A percentile compares a stretch with the other conserved stretches of the same genome.
phyloP scores from a whole-genome alignment of 768 basidiomycete species.

The Filobasidium wieringae region DNA sequence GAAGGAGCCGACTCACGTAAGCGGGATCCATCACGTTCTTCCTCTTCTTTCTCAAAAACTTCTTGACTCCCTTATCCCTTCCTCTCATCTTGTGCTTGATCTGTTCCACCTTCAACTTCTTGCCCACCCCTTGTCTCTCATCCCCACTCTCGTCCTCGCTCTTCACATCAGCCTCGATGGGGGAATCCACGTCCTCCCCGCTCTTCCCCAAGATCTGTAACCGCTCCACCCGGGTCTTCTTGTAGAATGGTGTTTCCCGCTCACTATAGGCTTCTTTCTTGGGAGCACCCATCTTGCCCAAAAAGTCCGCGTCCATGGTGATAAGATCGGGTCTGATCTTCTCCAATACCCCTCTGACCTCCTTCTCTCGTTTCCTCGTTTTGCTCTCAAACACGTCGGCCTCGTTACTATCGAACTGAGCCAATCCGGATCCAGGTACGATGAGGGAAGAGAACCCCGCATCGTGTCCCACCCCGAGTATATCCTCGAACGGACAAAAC shows the following conservation, averaged over 20 bases:
- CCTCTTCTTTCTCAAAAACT: constrained; percentile 74
- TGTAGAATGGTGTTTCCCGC: constrained; percentile 49
- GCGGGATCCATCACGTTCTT: constrained; percentile 85
- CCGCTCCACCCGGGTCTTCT: constrained; percentile 67
- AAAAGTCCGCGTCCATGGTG: constrained; percentile 44
- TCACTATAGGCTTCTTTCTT: constrained; percentile 1
- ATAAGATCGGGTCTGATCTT: constrained; percentile 94
- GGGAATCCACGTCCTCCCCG: constrained; percentile 37
- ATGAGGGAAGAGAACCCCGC: constrained; percentile 71
- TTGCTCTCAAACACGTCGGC: constrained; percentile 89
- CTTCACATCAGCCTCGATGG: constrained; percentile 41
- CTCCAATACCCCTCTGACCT: constrained; percentile 80
- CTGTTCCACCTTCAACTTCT: constrained; percentile 40
- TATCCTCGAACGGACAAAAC: constrained; percentile 55
- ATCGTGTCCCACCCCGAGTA: constrained; percentile 38
- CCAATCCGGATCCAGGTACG: constrained; percentile 83
- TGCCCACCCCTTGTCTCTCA: constrained; percentile 40
- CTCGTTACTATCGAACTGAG: constrained; percentile 86
- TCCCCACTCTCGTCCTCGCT: constrained; percentile 32
- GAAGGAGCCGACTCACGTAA: constrained; percentile 38
- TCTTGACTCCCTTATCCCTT: constrained; percentile 66
- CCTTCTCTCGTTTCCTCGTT: constrained; percentile 69
- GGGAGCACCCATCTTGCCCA: constrained; percentile 30
- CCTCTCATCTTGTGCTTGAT: constrained; percentile 71
- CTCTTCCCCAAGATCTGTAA: constrained; percentile 60